These are phyloP conservation scores for Boletus vinaceobasis DNA, from an alignment of 768 basidiomycete species.

Conservation along the genomic window DNA sequence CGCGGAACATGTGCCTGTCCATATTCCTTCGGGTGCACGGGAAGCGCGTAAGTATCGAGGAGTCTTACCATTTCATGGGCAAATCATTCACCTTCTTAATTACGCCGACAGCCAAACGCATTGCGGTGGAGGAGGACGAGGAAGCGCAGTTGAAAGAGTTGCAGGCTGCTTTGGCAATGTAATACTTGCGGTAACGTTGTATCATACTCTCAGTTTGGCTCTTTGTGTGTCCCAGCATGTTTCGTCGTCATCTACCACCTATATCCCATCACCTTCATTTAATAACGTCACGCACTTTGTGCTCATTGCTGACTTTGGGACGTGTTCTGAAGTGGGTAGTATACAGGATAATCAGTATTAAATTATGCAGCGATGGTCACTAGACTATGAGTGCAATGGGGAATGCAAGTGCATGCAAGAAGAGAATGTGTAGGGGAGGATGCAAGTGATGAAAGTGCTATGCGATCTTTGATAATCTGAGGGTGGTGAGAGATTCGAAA, in stretches of 20 bases:
- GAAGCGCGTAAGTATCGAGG: slow-evolving; percentile 45
- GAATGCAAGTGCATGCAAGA: slow-evolving; percentile 27
- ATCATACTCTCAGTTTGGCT: slow-evolving; percentile 6
- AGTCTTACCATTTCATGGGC: not conserved
- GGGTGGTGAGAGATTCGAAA: slow-evolving; percentile 4
- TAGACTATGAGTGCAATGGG: slow-evolving; percentile 27
- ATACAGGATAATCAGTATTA: slow-evolving; percentile 39
- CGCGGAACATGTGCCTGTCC: slow-evolving; percentile 87
- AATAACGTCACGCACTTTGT: slow-evolving; percentile 25
- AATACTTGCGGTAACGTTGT: slow-evolving; percentile 21
- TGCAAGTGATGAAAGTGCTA: slow-evolving; percentile 24
- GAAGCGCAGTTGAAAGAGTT: slow-evolving; percentile 84
- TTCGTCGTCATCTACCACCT: slow-evolving; percentile 28
- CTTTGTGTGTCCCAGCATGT: slow-evolving; percentile 16
- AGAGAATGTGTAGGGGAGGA: slow-evolving; percentile 21
- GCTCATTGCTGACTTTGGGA: slow-evolving; percentile 20
- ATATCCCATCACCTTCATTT: slow-evolving; percentile 32
- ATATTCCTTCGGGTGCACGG: slow-evolving; percentile 64
- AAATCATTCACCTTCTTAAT: slow-evolving; percentile 5
- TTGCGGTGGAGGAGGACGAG: slow-evolving; percentile 82
- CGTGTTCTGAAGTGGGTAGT: slow-evolving; percentile 27
- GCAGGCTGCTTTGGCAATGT: slow-evolving; percentile 87
- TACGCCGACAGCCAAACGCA: slow-evolving; percentile 26
- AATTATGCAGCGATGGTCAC: slow-evolving; percentile 33
- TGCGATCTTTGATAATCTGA: slow-evolving; percentile 16